These are phyloP conservation scores for Pseudonectria buxi DNA, from an alignment of 2,329 filamentous ascomycete genomes.

Conservation along the genomic window DNA sequence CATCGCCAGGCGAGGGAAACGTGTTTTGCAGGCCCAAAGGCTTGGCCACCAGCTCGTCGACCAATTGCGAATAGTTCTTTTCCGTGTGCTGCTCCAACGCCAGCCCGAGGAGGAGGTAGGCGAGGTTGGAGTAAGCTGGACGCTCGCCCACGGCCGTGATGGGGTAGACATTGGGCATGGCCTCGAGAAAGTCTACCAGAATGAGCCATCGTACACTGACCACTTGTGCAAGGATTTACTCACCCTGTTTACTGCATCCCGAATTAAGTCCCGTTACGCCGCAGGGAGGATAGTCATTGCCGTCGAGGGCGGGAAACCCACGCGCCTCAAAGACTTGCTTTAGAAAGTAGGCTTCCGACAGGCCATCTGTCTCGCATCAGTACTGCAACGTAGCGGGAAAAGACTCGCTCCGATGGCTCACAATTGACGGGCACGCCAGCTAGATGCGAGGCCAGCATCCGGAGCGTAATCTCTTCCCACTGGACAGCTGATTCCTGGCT, in stretches of 20 bases:
- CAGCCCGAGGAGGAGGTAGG: conserved; percentile 30
- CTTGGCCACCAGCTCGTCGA: conserved; percentile 13
- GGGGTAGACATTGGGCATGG: conserved; percentile 24
- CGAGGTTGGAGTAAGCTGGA: conserved; percentile 36
- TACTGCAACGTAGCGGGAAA: not conserved
- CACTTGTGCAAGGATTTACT: not conserved
- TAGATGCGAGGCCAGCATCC: conserved; percentile 31
- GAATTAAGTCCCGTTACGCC: conserved; percentile 29
- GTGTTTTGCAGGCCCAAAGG: conserved; percentile 15
- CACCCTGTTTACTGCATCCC: conserved; percentile 28
- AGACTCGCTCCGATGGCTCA: conserved; percentile 8
- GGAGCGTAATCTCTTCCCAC: conserved; percentile 32
- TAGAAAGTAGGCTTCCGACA: conserved; percentile 32
- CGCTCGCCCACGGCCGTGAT: conserved; percentile 24
- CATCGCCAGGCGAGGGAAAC: conserved; percentile 22
- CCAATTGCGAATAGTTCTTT: conserved; percentile 22
- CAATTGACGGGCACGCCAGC: conserved; percentile 31
- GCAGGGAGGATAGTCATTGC: conserved; percentile 29
- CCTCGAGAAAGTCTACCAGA: conserved; percentile 25
- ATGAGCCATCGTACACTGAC: rapidly evolving
- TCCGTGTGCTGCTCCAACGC: conserved; percentile 25
- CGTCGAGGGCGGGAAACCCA: conserved; percentile 30
- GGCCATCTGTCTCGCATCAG: conserved; percentile 19
- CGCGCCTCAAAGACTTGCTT: conserved; percentile 27
- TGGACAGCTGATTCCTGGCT: conserved; percentile 17